Evolutionary conservation across 306 rosid genomes (phyloP).

Genomic region (Cajanus cajan): DNA sequence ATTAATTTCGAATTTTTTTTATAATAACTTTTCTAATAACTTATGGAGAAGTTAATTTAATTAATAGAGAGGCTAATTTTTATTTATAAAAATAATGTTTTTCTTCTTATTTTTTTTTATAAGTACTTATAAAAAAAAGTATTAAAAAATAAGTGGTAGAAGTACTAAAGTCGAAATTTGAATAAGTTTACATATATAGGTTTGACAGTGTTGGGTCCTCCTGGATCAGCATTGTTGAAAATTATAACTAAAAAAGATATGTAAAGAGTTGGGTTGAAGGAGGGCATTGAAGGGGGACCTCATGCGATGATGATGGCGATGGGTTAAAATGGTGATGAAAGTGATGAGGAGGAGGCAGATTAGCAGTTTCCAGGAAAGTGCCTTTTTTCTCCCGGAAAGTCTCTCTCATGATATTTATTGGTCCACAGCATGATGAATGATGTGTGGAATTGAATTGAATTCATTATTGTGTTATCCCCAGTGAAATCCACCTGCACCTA

Average conservation of each 20-base stretch:
- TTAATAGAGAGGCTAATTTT: no score
- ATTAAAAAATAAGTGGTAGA: neutral
- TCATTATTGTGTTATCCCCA: neutral
- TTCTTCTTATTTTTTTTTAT: no score
- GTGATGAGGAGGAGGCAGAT: constrained; percentile 44
- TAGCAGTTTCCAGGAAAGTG: constrained; percentile 71
- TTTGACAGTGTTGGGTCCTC: constrained; percentile 8
- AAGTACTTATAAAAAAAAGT: no score
- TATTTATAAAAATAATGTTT: no score
- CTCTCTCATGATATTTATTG: constrained; percentile 50
- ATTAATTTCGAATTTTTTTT: no score
- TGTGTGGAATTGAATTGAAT: constrained; percentile 36
- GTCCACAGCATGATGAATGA: constrained; percentile 59
- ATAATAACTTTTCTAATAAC: no score
- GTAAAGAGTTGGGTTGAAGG: constrained; percentile 31
- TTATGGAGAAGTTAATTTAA: no score
- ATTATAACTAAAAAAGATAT: neutral
- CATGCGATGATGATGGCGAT: constrained; percentile 31
- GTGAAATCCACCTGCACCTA: neutral
- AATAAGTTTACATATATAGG: neutral
- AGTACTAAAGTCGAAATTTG: neutral
- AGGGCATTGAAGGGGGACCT: constrained; percentile 24
- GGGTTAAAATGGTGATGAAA: constrained; percentile 43
- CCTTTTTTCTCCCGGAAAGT: constrained; percentile 53
- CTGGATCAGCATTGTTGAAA: neutral